Percentiles rank a stretch among this genome's conserved stretches.
These are phyloP conservation scores for Cymbopogon citratus DNA, from an alignment of 176 grass and related monocot genomes.

Conservation along the genomic window DNA sequence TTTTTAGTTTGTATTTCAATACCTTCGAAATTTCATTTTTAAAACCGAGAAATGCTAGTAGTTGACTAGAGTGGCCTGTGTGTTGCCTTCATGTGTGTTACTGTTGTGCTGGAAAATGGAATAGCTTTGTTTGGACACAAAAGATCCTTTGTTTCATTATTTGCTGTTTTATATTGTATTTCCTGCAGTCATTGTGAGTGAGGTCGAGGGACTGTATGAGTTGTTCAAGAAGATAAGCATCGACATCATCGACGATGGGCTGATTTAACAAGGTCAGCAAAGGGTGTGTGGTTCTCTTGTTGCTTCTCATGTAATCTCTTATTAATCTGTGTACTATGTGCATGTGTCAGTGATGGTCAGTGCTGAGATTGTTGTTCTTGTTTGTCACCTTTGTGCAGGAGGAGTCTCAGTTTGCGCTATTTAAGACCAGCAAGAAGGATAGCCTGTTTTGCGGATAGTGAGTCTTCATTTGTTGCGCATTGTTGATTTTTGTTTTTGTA, in stretches of 20 bases:
- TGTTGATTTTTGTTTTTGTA: too few species aligned
- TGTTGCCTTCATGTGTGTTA: too few species aligned
- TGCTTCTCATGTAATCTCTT: neutral
- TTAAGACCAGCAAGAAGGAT: conserved; percentile 94
- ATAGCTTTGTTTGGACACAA: too few species aligned
- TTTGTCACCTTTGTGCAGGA: conserved; percentile 44
- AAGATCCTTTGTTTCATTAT: too few species aligned
- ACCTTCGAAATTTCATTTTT: too few species aligned
- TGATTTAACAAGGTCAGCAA: conserved; percentile 80
- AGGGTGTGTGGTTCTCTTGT: neutral
- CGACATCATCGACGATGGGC: conserved; percentile 70
- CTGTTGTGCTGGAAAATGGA: too few species aligned
- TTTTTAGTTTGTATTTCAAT: too few species aligned
- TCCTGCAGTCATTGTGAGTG: conserved; percentile 72
- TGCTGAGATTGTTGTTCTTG: neutral
- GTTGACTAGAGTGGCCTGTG: too few species aligned
- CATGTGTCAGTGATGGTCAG: neutral
- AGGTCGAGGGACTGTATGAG: conserved; percentile 80
- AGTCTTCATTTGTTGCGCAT: neutral
- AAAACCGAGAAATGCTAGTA: too few species aligned
- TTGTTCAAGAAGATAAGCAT: conserved; percentile 92
- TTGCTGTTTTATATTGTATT: too few species aligned
- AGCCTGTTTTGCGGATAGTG: conserved; percentile 89
- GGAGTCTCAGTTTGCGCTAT: conserved; percentile 79
- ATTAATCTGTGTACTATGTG: neutral